Percentiles rank a stretch among this genome's conserved stretches.
Conservation (phyloP, 345 rosid species). For the Eucalyptus cloeziana region DNA sequence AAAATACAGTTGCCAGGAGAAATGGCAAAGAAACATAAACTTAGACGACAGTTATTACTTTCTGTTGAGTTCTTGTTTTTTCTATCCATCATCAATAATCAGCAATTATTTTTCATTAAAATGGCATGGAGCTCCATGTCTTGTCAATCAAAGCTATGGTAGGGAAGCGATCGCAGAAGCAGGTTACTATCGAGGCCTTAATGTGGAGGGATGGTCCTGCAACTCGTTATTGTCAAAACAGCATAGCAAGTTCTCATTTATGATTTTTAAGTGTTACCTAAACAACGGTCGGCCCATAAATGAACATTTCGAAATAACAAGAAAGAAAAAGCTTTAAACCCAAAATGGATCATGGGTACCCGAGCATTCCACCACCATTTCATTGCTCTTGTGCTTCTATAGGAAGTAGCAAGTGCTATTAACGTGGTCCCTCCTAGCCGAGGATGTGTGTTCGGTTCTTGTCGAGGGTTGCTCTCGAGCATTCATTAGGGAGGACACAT, state of each 20-base stretch:
- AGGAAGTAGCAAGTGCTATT: background rate
- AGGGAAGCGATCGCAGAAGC: background rate
- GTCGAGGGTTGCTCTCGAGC: background rate
- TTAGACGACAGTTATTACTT: background rate
- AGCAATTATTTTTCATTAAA: background rate
- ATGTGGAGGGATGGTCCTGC: background rate
- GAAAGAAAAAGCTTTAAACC: background rate
- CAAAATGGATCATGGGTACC: background rate
- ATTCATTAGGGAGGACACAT: background rate
- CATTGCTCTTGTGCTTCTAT: background rate
- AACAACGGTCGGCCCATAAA: background rate
- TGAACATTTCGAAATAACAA: background rate
- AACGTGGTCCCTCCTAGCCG: background rate
- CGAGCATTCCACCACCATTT: background rate
- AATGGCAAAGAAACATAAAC: background rate
- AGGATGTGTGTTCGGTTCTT: background rate
- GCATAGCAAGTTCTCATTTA: background rate
- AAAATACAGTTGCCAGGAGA: background rate
- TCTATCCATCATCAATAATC: background rate
- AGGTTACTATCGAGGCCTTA: background rate
- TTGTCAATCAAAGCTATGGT: background rate
- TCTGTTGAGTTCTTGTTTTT: background rate
- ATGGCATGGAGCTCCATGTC: background rate
- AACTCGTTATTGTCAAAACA: background rate
- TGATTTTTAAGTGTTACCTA: background rate